Base-by-base conservation (phyloP, 2,329 filamentous ascomycete species). In the Aspergillus fructus region DNA sequence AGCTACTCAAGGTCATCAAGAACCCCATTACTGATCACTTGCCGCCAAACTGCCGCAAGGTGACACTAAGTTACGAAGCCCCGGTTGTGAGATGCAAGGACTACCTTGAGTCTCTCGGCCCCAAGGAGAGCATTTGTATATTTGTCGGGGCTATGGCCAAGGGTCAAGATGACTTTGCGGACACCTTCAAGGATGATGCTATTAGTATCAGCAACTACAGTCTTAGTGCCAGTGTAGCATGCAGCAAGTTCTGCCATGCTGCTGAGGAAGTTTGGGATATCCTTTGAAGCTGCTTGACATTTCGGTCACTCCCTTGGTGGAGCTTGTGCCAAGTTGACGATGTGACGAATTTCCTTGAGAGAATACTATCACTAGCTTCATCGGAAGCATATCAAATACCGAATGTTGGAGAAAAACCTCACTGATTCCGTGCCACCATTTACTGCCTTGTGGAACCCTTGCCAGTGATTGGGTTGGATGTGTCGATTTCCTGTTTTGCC, bases 121-220 rank as follows among this genome's bases (percentile, higher is more conserved):
- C 88, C 49, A 89, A 93, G 68, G 92, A 97, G 79, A 97, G 93
- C 79, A 91, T 97, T 56, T 97, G 93, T 71, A 93, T 99, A 62
- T 97, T 97, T 70, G 91, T 97, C 42, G 94, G 94, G 66, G 94
- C 94, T 67, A 99, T 99, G 93, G 94, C 94, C 59, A 97, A 97
- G 80, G 94, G 94, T 17, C 85, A 87, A 54, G 94, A 99, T 74
- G 93, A 91, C 76, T 99, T 99, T 73, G 94, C 94, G 63, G 94
- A 99, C 72, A 85, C 85, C 41, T 91, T 90, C 77, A 96, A 97
- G 69, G 93, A 97, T 72, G 94, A 99, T 78, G 91, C 96, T 70
- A 97, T 99, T 72, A 91, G 90, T 68, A 97, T 99, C 79, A 97
- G 93, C 83, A 96, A 97, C 77, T 99, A 90, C 83, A 96, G 93